Evolutionary conservation across 345 rosid genomes (phyloP), one percentile per base, ranked within the genome.

Genomic region (Hypericum perforatum): DNA sequence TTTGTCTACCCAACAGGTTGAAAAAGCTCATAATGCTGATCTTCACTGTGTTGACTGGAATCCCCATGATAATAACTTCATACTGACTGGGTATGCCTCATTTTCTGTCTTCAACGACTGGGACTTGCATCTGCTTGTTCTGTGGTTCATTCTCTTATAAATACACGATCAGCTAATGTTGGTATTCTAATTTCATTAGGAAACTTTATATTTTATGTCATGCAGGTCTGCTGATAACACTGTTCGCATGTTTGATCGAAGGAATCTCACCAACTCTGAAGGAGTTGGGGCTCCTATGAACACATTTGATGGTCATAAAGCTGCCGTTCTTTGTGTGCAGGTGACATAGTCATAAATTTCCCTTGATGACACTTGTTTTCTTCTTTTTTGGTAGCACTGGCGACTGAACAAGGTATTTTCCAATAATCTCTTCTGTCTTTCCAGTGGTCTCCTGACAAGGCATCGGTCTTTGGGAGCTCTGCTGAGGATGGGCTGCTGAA

Each of bases 31-130:
- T 59, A 66, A 85, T 72, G 94, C 91, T 56, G 99, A 92, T 72
- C 91, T 92, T 60, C 99, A 92, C 68, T 88, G 94, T 76, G 94
- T 92, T 56, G 99, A 92, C 62, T 86, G 99, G 99, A 92, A 82
- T 68, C 89, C 91, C 43, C 89, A 84, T 67, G 94, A 85, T 55
- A 77, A 79, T 64, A 88, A 86, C 70, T 78, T 89, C 66, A 84
- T 92, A 62, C 63, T 92, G 44, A 89, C 99, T 0, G 99, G 99
- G 99, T 92, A 82, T 63, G 63, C 49, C 53, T 47, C 42, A 5
- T 8, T 43, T 46, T 61, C 43, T 11, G 42, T n/a, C 62, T 22
- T 22, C 32, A 4, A 22, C 4, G 1, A 22, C 32, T 22, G 32
- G 32, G 32, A 22, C 32, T 22, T 22, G 32, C 32, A 22, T 22